phyloP scores from a whole-genome alignment of 2,329 filamentous ascomycete species.

The Raffaelea deltoideospora region DNA sequence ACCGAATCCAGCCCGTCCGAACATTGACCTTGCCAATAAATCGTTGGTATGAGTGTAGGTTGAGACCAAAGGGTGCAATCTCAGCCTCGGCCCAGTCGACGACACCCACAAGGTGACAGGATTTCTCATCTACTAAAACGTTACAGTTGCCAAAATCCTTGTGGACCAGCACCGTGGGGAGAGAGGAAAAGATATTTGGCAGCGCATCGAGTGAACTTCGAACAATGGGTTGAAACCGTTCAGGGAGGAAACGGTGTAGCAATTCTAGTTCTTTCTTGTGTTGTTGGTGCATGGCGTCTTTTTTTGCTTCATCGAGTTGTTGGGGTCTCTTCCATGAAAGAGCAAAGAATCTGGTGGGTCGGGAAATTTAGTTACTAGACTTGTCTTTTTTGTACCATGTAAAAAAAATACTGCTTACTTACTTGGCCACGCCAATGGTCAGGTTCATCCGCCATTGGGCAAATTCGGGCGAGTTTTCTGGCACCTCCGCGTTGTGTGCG shows the following conservation, averaged over 20 bases:
- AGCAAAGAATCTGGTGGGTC: neutral
- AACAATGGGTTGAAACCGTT: neutral
- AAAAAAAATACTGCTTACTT: neutral
- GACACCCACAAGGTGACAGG: neutral
- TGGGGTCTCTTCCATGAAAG: neutral
- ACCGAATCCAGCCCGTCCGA: neutral
- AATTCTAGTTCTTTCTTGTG: neutral
- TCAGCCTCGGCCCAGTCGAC: slow-evolving; percentile 3
- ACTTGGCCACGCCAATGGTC: neutral
- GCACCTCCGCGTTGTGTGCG: neutral
- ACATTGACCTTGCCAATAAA: neutral
- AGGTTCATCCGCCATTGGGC: neutral
- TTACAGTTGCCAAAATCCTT: slow-evolving; percentile 2
- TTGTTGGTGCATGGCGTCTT: neutral
- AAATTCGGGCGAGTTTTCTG: neutral
- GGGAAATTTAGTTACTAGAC: neutral
- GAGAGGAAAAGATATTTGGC: neutral
- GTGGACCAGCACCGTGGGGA: slow-evolving; percentile 1
- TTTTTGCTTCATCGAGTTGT: neutral
- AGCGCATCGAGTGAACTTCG: neutral
- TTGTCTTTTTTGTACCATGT: neutral
- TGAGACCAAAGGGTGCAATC: slow-evolving; percentile 1
- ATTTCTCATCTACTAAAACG: neutral
- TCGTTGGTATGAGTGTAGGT: slow-evolving; percentile 1
- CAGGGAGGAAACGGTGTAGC: neutral